Evolutionary conservation across 805 yeast genomes (phyloP).

Genomic region (Myxozyma neotropica): DNA sequence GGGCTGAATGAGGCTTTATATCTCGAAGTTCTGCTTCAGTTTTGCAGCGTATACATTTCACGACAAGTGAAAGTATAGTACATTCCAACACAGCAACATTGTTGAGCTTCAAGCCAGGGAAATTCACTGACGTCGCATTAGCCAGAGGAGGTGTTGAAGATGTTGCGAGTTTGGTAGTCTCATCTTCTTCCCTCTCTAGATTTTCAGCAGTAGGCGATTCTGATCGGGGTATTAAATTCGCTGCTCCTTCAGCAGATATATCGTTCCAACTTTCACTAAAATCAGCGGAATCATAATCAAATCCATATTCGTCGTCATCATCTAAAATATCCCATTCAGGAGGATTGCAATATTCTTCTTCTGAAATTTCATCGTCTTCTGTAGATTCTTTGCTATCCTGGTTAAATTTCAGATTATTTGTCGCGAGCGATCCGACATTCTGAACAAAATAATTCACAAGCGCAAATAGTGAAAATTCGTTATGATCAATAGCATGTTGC

Average conservation of each 20-base stretch:
- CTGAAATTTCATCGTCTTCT: neutral
- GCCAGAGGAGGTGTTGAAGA: constrained; percentile 14
- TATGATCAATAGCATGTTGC: constrained; percentile 4
- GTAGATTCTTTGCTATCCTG: neutral
- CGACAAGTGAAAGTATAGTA: constrained; percentile 41
- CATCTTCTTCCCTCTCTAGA: neutral
- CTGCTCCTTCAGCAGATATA: constrained; percentile 29
- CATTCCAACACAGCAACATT: constrained; percentile 44
- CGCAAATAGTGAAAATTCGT: constrained; percentile 32
- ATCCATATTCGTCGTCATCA: constrained; percentile 30
- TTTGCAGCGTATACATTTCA: constrained; percentile 46
- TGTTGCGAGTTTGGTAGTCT: neutral
- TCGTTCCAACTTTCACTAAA: constrained; percentile 41
- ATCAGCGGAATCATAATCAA: constrained; percentile 35
- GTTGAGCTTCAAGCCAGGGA: constrained; percentile 41
- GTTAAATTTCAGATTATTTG: neutral
- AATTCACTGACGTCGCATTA: constrained; percentile 43
- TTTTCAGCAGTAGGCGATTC: no score
- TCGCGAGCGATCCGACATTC: constrained; percentile 10
- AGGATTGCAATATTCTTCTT: constrained; percentile 9
- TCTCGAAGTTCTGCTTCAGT: constrained; percentile 42
- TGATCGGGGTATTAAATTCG: no score
- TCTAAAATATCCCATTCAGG: constrained; percentile 35
- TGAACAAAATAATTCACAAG: constrained; percentile 32
- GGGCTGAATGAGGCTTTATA: constrained; percentile 37